Base-by-base conservation (phyloP, 1,284 basidiomycete species). In the Trametes hirsuta region DNA sequence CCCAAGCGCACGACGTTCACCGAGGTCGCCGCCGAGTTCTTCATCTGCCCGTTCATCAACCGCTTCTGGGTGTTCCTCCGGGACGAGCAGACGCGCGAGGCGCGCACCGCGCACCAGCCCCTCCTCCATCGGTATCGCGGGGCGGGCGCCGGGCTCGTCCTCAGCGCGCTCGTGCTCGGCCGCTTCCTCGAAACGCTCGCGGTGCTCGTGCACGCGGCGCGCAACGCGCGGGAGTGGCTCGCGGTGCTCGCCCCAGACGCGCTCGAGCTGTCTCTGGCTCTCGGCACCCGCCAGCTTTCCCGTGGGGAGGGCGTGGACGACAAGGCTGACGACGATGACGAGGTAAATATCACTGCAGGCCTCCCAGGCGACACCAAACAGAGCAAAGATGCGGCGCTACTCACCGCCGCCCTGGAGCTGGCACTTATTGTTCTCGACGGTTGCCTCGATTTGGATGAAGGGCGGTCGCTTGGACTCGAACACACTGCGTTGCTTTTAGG, bases 11-110 rank as follows among this genome's bases (percentile, higher is more conserved):
- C 68, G 41, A 77, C 81, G 0, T 96, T 91, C 75, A 87, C 84
- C n/a, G 81, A 85, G 47, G 77, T 97, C 25, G 93, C 93, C 0
- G 91, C 91, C 1, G 93, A 94, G 69, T 88, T 77, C 73, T 97
- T 97, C 75, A 83, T 97, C 53, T 85, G 90, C 55, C 97, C 97
- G 0, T 78, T 98, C 35, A 83, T 98, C 72, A 92, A 94, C 68
- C 86, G 90, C 8, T 97, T 98, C 75, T 97, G 94, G 93, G 72
- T 84, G n/a, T 92, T 94, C 74, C 83, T 95, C 45, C 85, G 91
- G 14, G 92, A 95, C 68, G 88, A 92, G 68, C 84, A 90, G 64
- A 81, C 83, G 8, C 82, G 91, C 34, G 91, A 94, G 69, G 81
- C 84, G 47, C 82, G 90, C 47, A 90, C 87, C 2, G 76, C 84